Base-by-base conservation (phyloP, 2,329 filamentous ascomycete species). In the Beauveria caledonica region DNA sequence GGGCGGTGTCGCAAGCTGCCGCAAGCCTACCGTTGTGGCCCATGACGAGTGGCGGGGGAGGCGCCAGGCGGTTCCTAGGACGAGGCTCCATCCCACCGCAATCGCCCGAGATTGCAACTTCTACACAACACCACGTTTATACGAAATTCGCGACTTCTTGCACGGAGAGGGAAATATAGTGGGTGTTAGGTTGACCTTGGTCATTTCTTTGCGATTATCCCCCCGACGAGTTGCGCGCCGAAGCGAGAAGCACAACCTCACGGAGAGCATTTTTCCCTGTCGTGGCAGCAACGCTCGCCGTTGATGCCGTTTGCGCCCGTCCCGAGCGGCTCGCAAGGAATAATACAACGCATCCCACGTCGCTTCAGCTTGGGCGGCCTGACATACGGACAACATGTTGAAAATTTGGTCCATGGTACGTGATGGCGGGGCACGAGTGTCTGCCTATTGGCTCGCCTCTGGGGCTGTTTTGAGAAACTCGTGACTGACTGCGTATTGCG, bases 341-440 rank as follows among this genome's bases (percentile, higher is more conserved):
- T 40, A 58, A 40, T 11, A 42, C 2, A 45, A 23, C 17, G n/a
- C 3, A 3, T 9, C 21, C 7, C 29, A 36, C 53, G 61, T 57
- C 56, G 33, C 62, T 50, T 49, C 57, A 54, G 58, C 62, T 63
- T 65, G 69, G 66, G 50, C 36, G 40, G 25, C 39, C 13, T 45
- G 23, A 25, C 25, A 7, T 11, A 45, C 25, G 29, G 55, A 46
- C 78, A 92, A 80, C 72, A 97, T 97, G 94, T 83, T 97, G 82
- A 97, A 97, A 80, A 97, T 97, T 81, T 97, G 93, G 94, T 96
- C 92, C 70, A 96, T 97, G 93, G 92, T 95, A 80, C 70, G 29
- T 17, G 6, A 4, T 36, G 15, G 10, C 13, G 36, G 19, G 39
- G 15, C 40, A 21, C 11, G n/a, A 25, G 11, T 10, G 13, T 10